Conservation (phyloP, 2,329 filamentous ascomycete genomes). For the Apiospora hydei region DNA sequence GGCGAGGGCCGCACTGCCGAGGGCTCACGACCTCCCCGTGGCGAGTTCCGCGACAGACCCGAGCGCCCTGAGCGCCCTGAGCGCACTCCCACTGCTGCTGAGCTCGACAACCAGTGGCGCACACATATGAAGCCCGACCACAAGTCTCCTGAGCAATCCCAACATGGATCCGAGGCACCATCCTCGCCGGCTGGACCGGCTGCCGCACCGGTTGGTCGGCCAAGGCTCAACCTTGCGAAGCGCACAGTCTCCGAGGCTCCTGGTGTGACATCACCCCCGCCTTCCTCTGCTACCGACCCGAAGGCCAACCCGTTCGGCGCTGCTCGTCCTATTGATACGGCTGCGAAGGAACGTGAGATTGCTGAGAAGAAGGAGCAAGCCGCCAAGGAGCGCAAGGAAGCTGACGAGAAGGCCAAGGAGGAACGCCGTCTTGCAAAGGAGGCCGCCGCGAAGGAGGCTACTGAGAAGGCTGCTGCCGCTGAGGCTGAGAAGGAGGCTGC, state of each 20-base stretch:
- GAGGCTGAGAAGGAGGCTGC: constrained; percentile 42
- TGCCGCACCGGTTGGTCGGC: constrained; percentile 66
- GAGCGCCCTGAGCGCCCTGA: constrained; percentile 65
- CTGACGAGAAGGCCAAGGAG: constrained; percentile 85
- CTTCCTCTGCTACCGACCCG: constrained; percentile 56
- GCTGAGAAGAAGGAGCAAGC: constrained; percentile 84
- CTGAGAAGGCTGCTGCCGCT: constrained; percentile 52
- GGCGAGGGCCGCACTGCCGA: constrained; percentile 74
- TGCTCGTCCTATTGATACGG: constrained; percentile 92
- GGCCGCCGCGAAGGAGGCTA: constrained; percentile 64
- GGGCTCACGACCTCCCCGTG: constrained; percentile 78
- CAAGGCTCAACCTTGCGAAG: constrained; percentile 88
- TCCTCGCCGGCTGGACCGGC: constrained; percentile 79
- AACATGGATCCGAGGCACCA: constrained; percentile 68
- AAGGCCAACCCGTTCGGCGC: constrained; percentile 95
- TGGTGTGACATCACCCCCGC: constrained; percentile 58
- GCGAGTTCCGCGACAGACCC: constrained; percentile 72
- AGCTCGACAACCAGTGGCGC: constrained; percentile 94
- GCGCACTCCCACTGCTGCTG: constrained; percentile 83
- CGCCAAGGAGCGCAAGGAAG: constrained; percentile 83
- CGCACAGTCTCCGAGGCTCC: constrained; percentile 82
- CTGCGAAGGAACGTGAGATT: constrained; percentile 85
- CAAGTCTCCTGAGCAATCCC: constrained; percentile 62
- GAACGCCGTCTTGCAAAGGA: constrained; percentile 72
- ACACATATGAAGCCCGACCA: constrained; percentile 87